Evolutionary conservation across 306 rosid genomes (phyloP), one percentile per base, ranked within the genome.

Genomic region (Dalbergia cochinchinensis): DNA sequence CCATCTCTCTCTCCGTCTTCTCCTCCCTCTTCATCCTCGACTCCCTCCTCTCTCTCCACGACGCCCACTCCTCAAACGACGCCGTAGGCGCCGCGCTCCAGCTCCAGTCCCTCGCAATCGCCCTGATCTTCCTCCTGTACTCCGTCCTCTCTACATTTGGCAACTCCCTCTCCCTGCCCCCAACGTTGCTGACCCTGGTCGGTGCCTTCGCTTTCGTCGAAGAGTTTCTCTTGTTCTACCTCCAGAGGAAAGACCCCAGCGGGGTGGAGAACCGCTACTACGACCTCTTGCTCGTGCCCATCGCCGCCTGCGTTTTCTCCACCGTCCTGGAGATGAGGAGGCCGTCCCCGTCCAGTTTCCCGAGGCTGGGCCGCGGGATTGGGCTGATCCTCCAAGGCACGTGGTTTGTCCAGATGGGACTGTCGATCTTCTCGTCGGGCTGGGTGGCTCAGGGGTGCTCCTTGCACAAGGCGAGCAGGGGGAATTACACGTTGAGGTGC

Each of bases 331-430:
- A 89, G 41, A 18, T 90, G 78, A 77, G 55, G 60, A 44, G 12
- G 77, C 88, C n/a, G 45, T 6, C 91, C 41, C 88, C 64, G 8
- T 91, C 88, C 67, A 58, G 11, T 64, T 22, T 76, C 2, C 88
- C 94, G 6, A 88, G 77, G 80, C 33, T 94, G 80, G 90, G 78
- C 3, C 94, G 97, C 16, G 97, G 90, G 73, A 53, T 87, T 26
- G 99, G 94, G 22, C 64, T 94, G 62, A 79, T 88, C 65, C 71
- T 92, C 4, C 97, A 94, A 26, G 99, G 99, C 3, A 78, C 86
- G 4, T 94, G 99, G 99, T 86, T 94, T 34, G 11, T 87, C 20
- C 99, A 94, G 77, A 94, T 91, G 90, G 95, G 95, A 13, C 2
- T 92, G 0, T 92, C 97, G 8, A 61, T 94, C 34, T 91, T 87